phyloP scores from a whole-genome alignment of 441 rosid genomes.

The Melastoma candidum region DNA sequence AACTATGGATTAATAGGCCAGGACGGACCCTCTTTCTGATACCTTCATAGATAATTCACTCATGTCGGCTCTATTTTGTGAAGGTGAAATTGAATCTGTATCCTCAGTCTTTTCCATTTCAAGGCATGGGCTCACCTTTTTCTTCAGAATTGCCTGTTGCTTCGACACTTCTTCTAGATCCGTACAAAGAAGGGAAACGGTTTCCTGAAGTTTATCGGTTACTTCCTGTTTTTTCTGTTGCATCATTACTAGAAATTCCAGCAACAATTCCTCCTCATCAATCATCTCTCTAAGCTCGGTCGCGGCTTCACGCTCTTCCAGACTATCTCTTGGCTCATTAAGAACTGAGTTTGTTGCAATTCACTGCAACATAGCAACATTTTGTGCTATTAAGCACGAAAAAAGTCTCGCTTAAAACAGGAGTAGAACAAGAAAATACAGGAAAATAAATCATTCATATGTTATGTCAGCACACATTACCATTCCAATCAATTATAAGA shows the following conservation, averaged over 20 bases:
- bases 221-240: conserved; percentile 76
- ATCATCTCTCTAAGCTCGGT: conserved; percentile 63
- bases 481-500: no score
- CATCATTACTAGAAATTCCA: conserved; percentile 69
- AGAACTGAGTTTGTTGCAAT: conserved; percentile 71
- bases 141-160: conserved; percentile 46
- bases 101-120: conserved; percentile 37
- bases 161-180: conserved; percentile 75
- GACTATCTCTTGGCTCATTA: conserved; percentile 56
- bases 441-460: no score
- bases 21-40: conserved; percentile 67
- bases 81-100: conserved; percentile 34
- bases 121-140: conserved; percentile 33
- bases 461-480: no score
- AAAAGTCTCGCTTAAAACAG: no score
- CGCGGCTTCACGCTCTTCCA: conserved; percentile 88
- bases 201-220: conserved; percentile 56
- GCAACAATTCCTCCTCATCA: conserved; percentile 72
- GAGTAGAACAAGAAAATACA: no score
- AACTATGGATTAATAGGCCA: conserved; percentile 25
- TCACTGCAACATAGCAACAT: conserved; percentile 36
- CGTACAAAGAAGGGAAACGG: conserved; percentile 57
- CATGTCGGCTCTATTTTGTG: conserved; percentile 23
- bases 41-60: conserved; percentile 45
- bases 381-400: no score